phyloP scores from a whole-genome alignment of 1,284 basidiomycete genomes.

The Earliella scabrosa region DNA sequence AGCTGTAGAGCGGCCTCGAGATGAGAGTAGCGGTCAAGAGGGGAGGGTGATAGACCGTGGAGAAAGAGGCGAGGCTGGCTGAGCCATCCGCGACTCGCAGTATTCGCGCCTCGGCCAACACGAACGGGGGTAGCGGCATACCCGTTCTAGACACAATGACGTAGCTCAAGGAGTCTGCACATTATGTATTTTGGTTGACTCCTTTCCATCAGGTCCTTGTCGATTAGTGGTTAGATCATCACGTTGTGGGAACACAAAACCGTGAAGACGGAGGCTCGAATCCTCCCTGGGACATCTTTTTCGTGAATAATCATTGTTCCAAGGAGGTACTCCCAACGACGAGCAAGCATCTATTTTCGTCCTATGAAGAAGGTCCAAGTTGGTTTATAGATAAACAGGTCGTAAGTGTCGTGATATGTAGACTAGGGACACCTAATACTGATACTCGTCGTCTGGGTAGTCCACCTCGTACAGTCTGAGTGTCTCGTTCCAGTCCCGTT shows the following conservation, averaged over 20 bases:
- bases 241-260: constrained; percentile 28
- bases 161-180: too few species aligned
- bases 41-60: too few species aligned
- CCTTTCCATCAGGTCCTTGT: constrained; percentile 21
- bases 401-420: not conserved
- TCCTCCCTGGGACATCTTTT: constrained; percentile 29
- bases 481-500: constrained; percentile 89
- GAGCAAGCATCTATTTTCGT: too few species aligned
- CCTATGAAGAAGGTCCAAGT: too few species aligned
- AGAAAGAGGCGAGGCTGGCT: too few species aligned
- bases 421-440: too few species aligned
- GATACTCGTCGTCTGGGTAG: constrained; percentile 57
- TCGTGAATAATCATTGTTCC: too few species aligned
- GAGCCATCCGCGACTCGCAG: constrained; percentile 2
- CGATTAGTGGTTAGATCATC: constrained; percentile 35
- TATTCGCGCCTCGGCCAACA: constrained; percentile 3
- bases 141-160: not conserved
- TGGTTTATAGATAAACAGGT: too few species aligned
- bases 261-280: constrained; percentile 33
- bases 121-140: not conserved
- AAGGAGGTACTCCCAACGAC: too few species aligned
- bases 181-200: too few species aligned
- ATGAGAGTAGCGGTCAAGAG: not conserved
- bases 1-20: not conserved
- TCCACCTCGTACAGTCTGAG: constrained; percentile 79